A percentile compares a stretch with the other conserved stretches of the same genome.
Conservation (phyloP, 164 flowering plant genomes). For the Sedum album region DNA sequence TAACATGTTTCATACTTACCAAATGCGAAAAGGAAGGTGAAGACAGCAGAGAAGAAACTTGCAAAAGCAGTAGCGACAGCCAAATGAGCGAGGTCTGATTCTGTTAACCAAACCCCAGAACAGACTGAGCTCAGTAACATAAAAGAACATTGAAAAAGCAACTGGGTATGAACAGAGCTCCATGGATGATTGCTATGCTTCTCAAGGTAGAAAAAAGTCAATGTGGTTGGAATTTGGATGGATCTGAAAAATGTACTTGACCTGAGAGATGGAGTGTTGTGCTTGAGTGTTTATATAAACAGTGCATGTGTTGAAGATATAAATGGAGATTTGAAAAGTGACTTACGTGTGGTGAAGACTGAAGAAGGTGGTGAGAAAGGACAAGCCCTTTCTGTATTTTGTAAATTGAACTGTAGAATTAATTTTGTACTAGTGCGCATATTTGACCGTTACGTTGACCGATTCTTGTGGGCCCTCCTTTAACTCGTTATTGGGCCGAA, state of each 20-base stretch:
- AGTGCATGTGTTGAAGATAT: neutral
- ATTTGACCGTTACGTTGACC: too few relatives aligned
- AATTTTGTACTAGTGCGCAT: too few relatives aligned
- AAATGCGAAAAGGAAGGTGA: conserved; percentile 73
- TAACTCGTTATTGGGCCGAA: too few relatives aligned
- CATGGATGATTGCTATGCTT: neutral
- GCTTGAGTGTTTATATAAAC: neutral
- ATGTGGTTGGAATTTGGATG: neutral
- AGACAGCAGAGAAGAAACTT: conserved; percentile 53
- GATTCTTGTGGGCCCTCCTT: too few relatives aligned
- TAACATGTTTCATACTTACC: conserved; percentile 32
- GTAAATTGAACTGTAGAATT: too few relatives aligned
- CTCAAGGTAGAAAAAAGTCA: neutral
- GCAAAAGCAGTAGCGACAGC: neutral
- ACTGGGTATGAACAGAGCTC: neutral
- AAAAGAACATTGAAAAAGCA: neutral
- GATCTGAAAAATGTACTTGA: neutral
- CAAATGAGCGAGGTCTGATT: neutral
- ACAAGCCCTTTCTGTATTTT: neutral
- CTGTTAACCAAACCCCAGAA: neutral
- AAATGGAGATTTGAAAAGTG: neutral
- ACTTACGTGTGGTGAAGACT: neutral
- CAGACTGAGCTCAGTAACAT: neutral
- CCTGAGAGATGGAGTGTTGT: neutral
- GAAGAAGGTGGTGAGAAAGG: neutral